phyloP scores from a whole-genome alignment of 225 moss, liverwort and hornwort species.

The Asterella californica region DNA sequence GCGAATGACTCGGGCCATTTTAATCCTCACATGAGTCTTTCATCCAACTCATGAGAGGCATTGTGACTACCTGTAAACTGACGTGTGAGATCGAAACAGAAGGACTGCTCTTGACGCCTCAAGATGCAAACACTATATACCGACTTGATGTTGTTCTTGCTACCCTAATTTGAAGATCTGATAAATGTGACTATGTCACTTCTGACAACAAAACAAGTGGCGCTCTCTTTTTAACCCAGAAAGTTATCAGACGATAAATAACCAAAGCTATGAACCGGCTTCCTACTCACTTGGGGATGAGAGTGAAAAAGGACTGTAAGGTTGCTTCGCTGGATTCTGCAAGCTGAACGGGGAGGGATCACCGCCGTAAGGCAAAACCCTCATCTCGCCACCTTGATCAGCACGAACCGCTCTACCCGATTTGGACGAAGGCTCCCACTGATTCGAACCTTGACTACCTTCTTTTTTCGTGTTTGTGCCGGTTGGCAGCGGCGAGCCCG shows the following conservation, averaged over 20 bases:
- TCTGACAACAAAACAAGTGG: not conserved
- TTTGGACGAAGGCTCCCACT: constrained; percentile 21
- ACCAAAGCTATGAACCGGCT: not conserved
- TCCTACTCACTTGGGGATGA: constrained; percentile 25
- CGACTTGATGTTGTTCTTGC: not conserved
- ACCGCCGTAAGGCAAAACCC: not conserved
- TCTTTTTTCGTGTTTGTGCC: not conserved
- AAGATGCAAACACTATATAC: not conserved
- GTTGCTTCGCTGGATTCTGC: constrained; percentile 25
- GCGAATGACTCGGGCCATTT: no score
- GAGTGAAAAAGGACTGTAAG: constrained; percentile 27
- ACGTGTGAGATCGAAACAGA: no score
- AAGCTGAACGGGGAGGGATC: constrained; percentile 37
- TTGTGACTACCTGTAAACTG: no score
- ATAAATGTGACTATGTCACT: not conserved
- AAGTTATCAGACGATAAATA: not conserved
- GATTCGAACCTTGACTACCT: not conserved
- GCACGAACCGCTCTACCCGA: constrained; percentile 10
- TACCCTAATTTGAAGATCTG: not conserved
- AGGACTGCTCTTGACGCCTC: not conserved
- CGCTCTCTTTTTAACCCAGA: not conserved
- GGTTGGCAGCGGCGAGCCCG: constrained; percentile 19
- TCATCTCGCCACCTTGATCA: constrained; percentile 21
- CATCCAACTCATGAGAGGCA: no score
- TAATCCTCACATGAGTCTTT: no score